These are phyloP conservation scores for Backusella luteola DNA, from an alignment of 192 early-diverging fungal genomes.

Conservation along the genomic window DNA sequence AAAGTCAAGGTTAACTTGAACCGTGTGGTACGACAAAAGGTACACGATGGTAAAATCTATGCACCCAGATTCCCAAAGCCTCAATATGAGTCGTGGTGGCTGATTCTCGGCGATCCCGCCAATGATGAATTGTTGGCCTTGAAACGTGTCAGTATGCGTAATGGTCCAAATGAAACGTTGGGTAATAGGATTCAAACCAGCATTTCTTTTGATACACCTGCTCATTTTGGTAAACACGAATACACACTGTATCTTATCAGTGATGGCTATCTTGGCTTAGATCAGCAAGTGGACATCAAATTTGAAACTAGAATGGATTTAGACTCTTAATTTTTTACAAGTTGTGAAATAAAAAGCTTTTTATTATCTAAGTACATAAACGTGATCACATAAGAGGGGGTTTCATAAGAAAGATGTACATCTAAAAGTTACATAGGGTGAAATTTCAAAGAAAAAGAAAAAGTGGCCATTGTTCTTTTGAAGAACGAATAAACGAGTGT, in stretches of 20 bases:
- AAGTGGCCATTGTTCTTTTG: background rate
- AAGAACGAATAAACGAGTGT: conserved; percentile 1
- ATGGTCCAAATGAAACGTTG: conserved; percentile 42
- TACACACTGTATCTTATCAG: conserved; percentile 89
- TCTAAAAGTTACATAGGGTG: conserved; percentile 2
- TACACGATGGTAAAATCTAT: conserved; percentile 61
- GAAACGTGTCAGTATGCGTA: conserved; percentile 75
- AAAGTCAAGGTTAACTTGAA: conserved; percentile 23
- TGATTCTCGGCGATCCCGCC: conserved; percentile 69
- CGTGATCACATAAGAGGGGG: conserved; percentile 6
- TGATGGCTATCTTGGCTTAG: conserved; percentile 90
- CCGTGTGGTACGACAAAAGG: conserved; percentile 22
- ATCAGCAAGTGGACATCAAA: conserved; percentile 85
- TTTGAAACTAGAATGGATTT: conserved; percentile 38
- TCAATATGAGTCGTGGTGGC: conserved; percentile 95
- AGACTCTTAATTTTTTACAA: conserved; percentile 8
- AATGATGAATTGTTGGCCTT: conserved; percentile 72
- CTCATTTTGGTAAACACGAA: conserved; percentile 47
- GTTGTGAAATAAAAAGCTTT: conserved; percentile 11
- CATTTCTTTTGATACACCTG: conserved; percentile 74
- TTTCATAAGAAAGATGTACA: conserved; percentile 11
- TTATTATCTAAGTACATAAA: conserved; percentile 11
- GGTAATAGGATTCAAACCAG: conserved; percentile 37
- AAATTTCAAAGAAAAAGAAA: background rate
- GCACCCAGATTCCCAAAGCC: conserved; percentile 87